Evolutionary conservation across 805 yeast species (phyloP).

Genomic region (Gaillardinia entomophila): DNA sequence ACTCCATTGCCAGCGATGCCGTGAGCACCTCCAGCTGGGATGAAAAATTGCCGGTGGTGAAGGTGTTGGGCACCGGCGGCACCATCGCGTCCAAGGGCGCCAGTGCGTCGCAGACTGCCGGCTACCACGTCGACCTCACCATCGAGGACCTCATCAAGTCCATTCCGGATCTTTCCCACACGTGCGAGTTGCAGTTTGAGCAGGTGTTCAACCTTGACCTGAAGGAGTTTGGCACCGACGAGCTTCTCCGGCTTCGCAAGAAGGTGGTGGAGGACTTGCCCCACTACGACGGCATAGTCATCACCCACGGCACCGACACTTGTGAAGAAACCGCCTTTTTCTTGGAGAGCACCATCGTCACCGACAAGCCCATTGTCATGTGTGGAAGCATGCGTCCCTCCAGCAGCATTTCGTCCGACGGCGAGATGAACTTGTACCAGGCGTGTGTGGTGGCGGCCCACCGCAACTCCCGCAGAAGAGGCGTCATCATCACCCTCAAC

Average conservation of each 20-base stretch:
- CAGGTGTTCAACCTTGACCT: conserved; percentile 61
- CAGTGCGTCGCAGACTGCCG: conserved; percentile 45
- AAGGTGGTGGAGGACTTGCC: conserved; percentile 41
- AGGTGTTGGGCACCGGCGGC: conserved; percentile 55
- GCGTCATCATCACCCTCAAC: conserved; percentile 58
- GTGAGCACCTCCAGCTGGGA: conserved; percentile 1
- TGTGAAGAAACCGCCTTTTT: conserved; percentile 65
- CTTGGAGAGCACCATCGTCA: conserved; percentile 42
- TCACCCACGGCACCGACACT: conserved; percentile 70
- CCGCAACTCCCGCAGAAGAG: conserved; percentile 46
- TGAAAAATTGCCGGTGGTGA: conserved; percentile 27
- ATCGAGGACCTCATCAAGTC: conserved; percentile 31
- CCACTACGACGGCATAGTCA: conserved; percentile 52
- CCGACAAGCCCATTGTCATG: conserved; percentile 51
- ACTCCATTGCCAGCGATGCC: conserved; percentile 17
- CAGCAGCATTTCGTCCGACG: conserved; percentile 64
- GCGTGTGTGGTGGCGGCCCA: conserved; percentile 60
- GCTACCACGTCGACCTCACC: conserved; percentile 47
- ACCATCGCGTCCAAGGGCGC: conserved; percentile 53
- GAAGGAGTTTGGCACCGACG: conserved; percentile 45
- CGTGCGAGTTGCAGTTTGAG: conserved; percentile 56
- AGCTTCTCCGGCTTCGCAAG: conserved; percentile 40
- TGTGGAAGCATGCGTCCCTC: conserved; percentile 76
- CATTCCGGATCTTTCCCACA: conserved; percentile 50
- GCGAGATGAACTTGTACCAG: conserved; percentile 67